These are phyloP conservation scores for Ogataea methanolica DNA, from an alignment of 805 yeast genomes.

Conservation along the genomic window DNA sequence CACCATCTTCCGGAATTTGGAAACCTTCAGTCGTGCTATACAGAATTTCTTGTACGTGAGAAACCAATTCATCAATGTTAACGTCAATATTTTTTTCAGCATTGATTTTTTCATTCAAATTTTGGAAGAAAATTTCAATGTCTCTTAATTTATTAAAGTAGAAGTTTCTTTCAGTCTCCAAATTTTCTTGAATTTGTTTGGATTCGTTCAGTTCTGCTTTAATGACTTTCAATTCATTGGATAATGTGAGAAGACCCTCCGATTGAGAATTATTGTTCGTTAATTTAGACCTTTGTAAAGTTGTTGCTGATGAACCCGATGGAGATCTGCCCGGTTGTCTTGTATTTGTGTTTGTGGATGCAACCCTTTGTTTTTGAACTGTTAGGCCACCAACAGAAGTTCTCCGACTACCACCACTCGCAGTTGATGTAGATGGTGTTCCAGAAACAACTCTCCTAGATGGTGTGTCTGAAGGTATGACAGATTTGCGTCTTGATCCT, in stretches of 20 bases:
- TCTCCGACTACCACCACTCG: conserved; percentile 2
- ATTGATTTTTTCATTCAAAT: conserved; percentile 48
- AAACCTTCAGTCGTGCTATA: conserved; percentile 85
- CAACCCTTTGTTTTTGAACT: conserved; percentile 9
- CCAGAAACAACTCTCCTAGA: conserved; percentile 20
- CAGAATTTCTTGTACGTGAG: conserved; percentile 68
- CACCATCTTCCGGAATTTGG: conserved; percentile 45
- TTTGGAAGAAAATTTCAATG: conserved; percentile 75
- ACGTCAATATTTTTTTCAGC: conserved; percentile 23
- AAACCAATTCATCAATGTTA: conserved; percentile 37
- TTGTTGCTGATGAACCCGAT: background rate
- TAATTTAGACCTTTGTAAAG: background rate
- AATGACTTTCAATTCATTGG: conserved; percentile 45
- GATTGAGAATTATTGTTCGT: background rate
- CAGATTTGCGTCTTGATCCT: conserved; percentile 43
- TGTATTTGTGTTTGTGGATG: conserved; percentile 3
- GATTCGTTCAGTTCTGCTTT: conserved; percentile 54
- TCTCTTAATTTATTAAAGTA: conserved; percentile 87
- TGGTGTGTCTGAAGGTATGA: conserved; percentile 7
- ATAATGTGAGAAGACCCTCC: conserved; percentile 8
- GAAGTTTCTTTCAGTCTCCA: conserved; percentile 82
- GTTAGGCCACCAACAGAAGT: background rate
- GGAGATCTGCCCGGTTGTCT: conserved; percentile 8
- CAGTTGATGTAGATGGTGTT: background rate
- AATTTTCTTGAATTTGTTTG: conserved; percentile 54